phyloP scores from a whole-genome alignment of 73 alveolate species.

The Uronychia binucleata region DNA sequence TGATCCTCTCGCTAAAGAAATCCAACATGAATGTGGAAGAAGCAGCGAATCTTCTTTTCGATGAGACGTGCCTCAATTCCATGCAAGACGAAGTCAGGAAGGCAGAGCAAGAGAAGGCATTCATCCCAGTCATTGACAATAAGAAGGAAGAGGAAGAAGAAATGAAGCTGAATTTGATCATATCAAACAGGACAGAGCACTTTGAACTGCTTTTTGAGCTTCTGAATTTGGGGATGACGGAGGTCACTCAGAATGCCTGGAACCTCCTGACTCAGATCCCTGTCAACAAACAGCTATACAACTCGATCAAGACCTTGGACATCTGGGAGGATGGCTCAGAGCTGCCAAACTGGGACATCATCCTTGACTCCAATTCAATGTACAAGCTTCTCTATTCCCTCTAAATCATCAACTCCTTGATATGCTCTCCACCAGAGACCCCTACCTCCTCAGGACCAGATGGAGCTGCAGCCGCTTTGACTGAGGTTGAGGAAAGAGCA shows the following conservation, averaged over 20 bases:
- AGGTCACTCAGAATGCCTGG: conserved; percentile 64
- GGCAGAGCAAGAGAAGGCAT: conserved; percentile 23
- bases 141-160: conserved; percentile 16
- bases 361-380: conserved; percentile 52
- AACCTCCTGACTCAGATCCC: conserved; percentile 66
- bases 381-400: conserved; percentile 68
- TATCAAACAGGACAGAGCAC: conserved; percentile 58
- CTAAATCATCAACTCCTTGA: conserved; percentile 57
- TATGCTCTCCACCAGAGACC: conserved; percentile 27
- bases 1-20: conserved; percentile 57
- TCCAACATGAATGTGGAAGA: conserved; percentile 56
- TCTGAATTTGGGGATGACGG: conserved; percentile 58
- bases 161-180: conserved; percentile 43
- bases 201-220: conserved; percentile 65
- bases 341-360: conserved; percentile 39
- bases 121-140: conserved; percentile 37
- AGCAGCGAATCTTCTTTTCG: conserved; percentile 47
- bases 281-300: conserved; percentile 52
- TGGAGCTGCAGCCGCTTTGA: conserved; percentile 30
- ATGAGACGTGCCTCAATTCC: conserved; percentile 36
- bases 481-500: conserved; percentile 59
- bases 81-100: conserved; percentile 52
- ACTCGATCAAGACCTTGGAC: conserved; percentile 39
- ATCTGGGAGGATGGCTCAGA: conserved; percentile 13
- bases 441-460: background rate